Base-by-base conservation (phyloP, 2,329 filamentous ascomycete genomes). In the Neospermospora avenae region DNA sequence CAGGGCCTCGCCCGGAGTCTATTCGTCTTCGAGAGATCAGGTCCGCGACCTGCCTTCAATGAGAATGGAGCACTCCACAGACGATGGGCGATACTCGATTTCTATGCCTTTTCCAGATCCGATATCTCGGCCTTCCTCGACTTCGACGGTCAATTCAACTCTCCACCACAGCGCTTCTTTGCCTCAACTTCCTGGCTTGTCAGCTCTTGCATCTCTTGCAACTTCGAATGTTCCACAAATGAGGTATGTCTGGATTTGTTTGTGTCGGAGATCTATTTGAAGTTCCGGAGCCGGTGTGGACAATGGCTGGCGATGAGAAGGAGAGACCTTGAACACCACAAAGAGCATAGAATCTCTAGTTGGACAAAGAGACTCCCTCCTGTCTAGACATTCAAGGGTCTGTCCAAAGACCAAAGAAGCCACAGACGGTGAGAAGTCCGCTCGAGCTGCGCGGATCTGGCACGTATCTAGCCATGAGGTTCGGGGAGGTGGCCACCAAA, bases 151-250 rank as follows among this genome's bases (percentile, higher is more conserved):
- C 65, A 77, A 75, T 58, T 76, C 77, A 4, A 72, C 72, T 52
- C 71, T 69, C 52, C 74, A 74, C 74, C 74, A 74, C 74, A 70
- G 74, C 77, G 72, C 74, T 49, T 72, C 67, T 58, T 67, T 71
- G 49, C 73, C 66, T 61, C 80, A 62, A 25, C 74, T 86, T 53
- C 84, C 84, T 24, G 82, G 81, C 24, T 73, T 87, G 55, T 83
- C 83, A 55, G 79, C 83, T 41, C 76, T 87, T 67, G 84, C 84
- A 45, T 84, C 82, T 57, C 76, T 85, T 67, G 81, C 72, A 37
- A 71, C 72, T 11, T 59, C 81, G 31, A 78, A 77, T 68, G 80
- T 78, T 62, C 80, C 77, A 73, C 71, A 72, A 64, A 71, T 78
- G 68, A 81, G 80, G 79, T 82, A 79, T 70, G 71, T 73, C 77